Conservation (phyloP, 441 rosid species). For the Manihot esculenta region DNA sequence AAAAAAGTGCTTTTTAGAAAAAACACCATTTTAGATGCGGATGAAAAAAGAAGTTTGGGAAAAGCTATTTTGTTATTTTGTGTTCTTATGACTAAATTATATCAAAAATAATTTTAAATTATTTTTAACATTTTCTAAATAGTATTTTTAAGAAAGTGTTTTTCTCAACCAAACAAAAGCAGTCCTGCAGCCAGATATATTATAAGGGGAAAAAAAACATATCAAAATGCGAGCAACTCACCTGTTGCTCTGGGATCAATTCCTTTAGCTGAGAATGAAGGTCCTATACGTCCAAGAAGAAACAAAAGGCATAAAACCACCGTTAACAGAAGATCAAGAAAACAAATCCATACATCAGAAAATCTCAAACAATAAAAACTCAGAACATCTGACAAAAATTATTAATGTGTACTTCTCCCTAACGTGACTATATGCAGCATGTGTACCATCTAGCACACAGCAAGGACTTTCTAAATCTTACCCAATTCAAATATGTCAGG, state of each 20-base stretch:
- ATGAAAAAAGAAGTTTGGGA: too few species aligned
- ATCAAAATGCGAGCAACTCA: slow-evolving; percentile 13
- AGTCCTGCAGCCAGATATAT: too few species aligned
- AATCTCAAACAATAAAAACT: background rate
- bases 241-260: slow-evolving; percentile 95
- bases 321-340: background rate
- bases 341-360: background rate
- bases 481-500: background rate
- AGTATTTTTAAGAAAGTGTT: too few species aligned
- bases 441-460: background rate
- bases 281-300: slow-evolving; percentile 47
- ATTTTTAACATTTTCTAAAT: too few species aligned
- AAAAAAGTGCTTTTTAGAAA: too few species aligned
- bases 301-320: background rate
- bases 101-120: too few species aligned
- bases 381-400: too few species aligned
- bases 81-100: too few species aligned
- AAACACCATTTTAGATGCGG: too few species aligned
- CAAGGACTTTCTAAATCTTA: background rate
- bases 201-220: background rate
- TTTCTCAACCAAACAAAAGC: too few species aligned
- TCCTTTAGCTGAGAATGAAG: slow-evolving; percentile 88
- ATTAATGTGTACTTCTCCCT: background rate
- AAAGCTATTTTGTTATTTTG: too few species aligned
- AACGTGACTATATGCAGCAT: background rate